Percentiles rank a stretch among this genome's conserved stretches.
Evolutionary conservation across 352 stramenopile species (phyloP).

Genomic region (Phytopythium kandeliae): DNA sequence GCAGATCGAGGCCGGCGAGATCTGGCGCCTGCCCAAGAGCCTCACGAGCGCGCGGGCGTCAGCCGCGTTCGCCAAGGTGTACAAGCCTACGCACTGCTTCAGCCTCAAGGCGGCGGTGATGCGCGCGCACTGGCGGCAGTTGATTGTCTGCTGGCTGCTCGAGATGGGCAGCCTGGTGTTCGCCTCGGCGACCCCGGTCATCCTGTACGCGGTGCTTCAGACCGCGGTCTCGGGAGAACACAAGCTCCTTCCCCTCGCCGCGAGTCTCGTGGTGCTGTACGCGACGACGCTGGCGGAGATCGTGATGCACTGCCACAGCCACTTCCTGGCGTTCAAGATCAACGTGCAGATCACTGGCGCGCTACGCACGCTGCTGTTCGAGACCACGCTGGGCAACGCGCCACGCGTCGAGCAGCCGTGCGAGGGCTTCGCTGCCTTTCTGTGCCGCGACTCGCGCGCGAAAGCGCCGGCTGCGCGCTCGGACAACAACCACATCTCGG

Average conservation of each 20-base stretch:
- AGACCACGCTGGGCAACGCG: conserved; percentile 27
- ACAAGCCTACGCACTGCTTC: conserved; percentile 10
- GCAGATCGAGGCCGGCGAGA: conserved; percentile 30
- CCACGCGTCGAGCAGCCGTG: neutral
- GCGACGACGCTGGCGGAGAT: conserved; percentile 20
- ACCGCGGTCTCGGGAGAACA: conserved; percentile 24
- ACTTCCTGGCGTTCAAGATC: conserved; percentile 28
- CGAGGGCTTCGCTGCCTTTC: neutral
- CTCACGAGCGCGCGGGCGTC: conserved; percentile 32
- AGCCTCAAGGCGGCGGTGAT: conserved; percentile 27
- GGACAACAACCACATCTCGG: conserved; percentile 9
- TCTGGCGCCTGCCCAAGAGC: conserved; percentile 37
- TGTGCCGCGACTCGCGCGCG: neutral
- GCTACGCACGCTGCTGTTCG: conserved; percentile 27
- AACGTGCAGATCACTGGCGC: conserved; percentile 28
- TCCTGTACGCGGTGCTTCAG: conserved; percentile 37
- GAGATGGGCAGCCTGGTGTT: conserved; percentile 31
- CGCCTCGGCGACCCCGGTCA: conserved; percentile 28
- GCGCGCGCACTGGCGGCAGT: conserved; percentile 18
- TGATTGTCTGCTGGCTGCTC: conserved; percentile 30
- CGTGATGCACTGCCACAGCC: conserved; percentile 18
- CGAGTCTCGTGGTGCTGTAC: conserved; percentile 19
- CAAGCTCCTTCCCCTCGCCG: conserved; percentile 15
- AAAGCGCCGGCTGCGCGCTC: too few relatives aligned
- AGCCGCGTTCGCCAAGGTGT: conserved; percentile 21